A percentile compares a stretch with the other conserved stretches of the same genome.
These are phyloP conservation scores for Claviceps fusiformis DNA, from an alignment of 2,329 filamentous ascomycete genomes.

Conservation along the genomic window DNA sequence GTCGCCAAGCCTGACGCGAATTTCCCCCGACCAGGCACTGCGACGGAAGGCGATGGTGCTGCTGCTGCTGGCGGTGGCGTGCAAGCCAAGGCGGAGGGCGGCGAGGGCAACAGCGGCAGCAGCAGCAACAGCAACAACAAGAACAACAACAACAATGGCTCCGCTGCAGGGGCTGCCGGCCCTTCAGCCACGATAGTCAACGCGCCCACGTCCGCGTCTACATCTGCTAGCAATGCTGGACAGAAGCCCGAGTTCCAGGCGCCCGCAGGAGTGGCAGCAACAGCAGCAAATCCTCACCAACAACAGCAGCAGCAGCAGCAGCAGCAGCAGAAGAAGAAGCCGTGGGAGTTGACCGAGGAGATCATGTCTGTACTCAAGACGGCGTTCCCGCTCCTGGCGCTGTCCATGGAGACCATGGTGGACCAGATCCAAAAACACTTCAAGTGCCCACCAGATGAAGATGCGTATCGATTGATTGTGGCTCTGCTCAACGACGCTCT, in stretches of 20 bases:
- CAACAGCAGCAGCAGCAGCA: constrained; percentile 51
- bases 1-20: constrained; percentile 20
- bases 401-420: constrained; percentile 99
- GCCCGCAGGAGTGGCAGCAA: background rate
- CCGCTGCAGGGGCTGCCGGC: constrained; percentile 9
- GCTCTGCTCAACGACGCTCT: constrained; percentile 90
- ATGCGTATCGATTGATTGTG: constrained; percentile 95
- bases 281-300: background rate
- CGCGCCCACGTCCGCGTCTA: constrained; percentile 10
- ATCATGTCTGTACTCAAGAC: constrained; percentile 94
- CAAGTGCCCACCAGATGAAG: constrained; percentile 96
- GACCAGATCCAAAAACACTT: constrained; percentile 98
- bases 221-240: constrained; percentile 2
- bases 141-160: constrained; percentile 15
- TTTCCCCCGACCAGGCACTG: constrained; percentile 36
- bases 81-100: constrained; percentile 31
- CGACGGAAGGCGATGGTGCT: constrained; percentile 30
- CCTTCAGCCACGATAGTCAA: constrained; percentile 15
- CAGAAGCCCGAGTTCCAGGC: constrained; percentile 13
- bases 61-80: constrained; percentile 5
- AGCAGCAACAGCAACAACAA: background rate
- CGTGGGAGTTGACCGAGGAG: constrained; percentile 94
- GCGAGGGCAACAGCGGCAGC: constrained; percentile 13
- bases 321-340: constrained; percentile 51
- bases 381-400: constrained; percentile 83